Conservation (phyloP, 176 grass and related monocot species). For the barley (Hordeum vulgare) region MorexV3_pseudomolecules_assembly NC_058521.1:16469760-16470259, state of each 20-base stretch:
- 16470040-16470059: constrained; percentile 20
- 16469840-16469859: constrained; percentile 14
- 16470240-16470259: background rate
- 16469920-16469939: background rate
- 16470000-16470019: constrained; percentile 17
- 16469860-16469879: background rate
- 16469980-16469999: background rate
- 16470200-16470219: constrained; percentile 16
- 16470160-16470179: background rate
- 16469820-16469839: background rate
- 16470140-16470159: background rate
- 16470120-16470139: background rate
- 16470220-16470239: background rate
- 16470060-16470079: constrained; percentile 22
- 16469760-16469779: background rate
- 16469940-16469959: background rate
- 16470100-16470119: background rate
- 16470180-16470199: background rate
- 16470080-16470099: background rate
- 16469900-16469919: background rate
- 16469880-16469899: background rate
- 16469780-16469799: background rate
- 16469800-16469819: background rate
- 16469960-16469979: too few relatives aligned
- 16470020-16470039: background rate